phyloP scores from a whole-genome alignment of 495 filamentous ascomycete genomes.

The Lichenothelia convexa region DNA sequence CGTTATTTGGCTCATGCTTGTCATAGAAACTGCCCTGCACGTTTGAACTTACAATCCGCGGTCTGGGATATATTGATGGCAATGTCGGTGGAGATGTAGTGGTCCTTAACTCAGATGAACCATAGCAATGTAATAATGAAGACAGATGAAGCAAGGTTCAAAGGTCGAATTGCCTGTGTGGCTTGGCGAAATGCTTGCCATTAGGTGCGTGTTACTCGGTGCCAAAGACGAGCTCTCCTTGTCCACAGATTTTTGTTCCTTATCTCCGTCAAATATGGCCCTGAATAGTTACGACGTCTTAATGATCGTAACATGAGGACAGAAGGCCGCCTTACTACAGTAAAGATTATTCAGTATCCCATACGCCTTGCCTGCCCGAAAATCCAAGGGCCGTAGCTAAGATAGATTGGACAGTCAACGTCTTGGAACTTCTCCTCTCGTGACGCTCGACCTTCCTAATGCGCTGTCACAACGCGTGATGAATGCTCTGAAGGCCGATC shows the following conservation, averaged over 20 bases:
- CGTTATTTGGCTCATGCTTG: not conserved
- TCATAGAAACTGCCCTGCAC: constrained; percentile 81
- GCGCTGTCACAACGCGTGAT: constrained; percentile 65
- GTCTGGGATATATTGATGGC: constrained; percentile 71
- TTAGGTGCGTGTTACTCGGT: too few relatives aligned
- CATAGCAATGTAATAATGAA: not conserved
- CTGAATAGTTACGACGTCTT: too few relatives aligned
- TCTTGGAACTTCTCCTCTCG: constrained; percentile 41
- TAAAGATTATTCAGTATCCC: too few relatives aligned
- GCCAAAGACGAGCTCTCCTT: too few relatives aligned
- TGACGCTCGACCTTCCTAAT: constrained; percentile 64
- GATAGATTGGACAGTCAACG: constrained; percentile 26
- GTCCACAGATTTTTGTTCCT: too few relatives aligned
- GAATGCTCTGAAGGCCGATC: constrained; percentile 81
- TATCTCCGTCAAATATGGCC: too few relatives aligned
- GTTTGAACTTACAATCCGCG: constrained; percentile 73
- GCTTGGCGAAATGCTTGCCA: constrained; percentile 92
- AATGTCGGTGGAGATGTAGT: constrained; percentile 47
- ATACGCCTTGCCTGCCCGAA: too few relatives aligned
- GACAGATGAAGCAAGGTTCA: constrained; percentile 59
- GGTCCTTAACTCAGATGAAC: not conserved
- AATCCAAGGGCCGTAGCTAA: too few relatives aligned
- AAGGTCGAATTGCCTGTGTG: constrained; percentile 75
- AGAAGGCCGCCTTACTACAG: too few relatives aligned
- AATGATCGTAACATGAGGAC: too few relatives aligned